Base-by-base conservation (phyloP, 2,329 filamentous ascomycete genomes). In the Diaporthe humulicola region DNA sequence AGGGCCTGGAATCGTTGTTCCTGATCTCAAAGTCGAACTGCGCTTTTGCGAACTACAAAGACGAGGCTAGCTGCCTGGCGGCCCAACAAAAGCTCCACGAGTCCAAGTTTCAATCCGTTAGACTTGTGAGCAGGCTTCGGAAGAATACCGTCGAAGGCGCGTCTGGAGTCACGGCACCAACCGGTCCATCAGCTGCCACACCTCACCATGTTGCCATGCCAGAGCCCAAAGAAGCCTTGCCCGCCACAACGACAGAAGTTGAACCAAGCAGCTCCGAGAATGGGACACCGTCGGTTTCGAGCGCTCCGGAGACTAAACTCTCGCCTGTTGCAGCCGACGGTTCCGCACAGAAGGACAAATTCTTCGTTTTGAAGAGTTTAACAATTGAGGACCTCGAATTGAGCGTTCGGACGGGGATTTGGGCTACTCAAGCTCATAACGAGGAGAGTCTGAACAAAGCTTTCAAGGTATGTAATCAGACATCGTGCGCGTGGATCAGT, bases 21-120 rank as follows among this genome's bases (percentile, higher is more conserved):
- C 86, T 98, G 48, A 98, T 98, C 54, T 96, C 96, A 0, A 98
- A 98, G 83, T 98, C 96, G 82, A 98, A 98, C 81, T 98, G 96
- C 81, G 96, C 96, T 0, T 98, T 98, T 85, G 95, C 98, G 77
- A 98, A 98, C 81, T 98, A 97, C 82, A 94, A 93, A 77, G 93
- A 95, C 69, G 95, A 98, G 79, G 85, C 87, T 4, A 91, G 92
- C 7, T 98, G 95, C 81, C 85, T 90, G 9, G 88, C 90, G 12
- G 96, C 96, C 0, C 94, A 98, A 86, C 89, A 92, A 60, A 92
- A 94, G 78, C 93, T 98, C 58, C 95, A 98, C 82, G 96, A 98
- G 80, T 98, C 95, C 1, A 93, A 93, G 73, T 98, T 98, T 79
- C 92, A 96, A 79, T 93, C 94, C 0, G 94, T 97, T 25, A 91